phyloP scores from a whole-genome alignment of 208 protist species.

The Leishmania mexicana region DNA sequence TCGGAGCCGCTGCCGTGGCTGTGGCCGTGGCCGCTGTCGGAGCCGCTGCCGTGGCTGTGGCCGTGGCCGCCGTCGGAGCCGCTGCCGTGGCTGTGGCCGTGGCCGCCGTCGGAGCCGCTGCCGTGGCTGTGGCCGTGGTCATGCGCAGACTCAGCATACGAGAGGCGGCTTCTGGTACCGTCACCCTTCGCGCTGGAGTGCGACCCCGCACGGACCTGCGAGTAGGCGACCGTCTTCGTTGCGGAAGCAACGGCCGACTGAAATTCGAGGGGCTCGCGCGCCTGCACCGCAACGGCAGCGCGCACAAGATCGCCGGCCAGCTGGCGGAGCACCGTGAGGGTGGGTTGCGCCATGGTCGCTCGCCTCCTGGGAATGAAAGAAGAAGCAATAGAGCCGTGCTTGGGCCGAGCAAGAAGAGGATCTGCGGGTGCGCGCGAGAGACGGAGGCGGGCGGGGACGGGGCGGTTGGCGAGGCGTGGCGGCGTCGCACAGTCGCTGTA shows the following conservation, averaged over 20 bases:
- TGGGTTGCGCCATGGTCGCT: slow-evolving; percentile 2
- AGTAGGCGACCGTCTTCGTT: background rate
- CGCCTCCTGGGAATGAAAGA: background rate
- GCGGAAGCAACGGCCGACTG: background rate
- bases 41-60: background rate
- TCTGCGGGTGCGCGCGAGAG: background rate
- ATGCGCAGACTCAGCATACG: background rate
- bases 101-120: too few relatives aligned
- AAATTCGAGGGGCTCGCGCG: background rate
- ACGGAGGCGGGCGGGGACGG: background rate
- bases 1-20: background rate
- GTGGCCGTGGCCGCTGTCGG: background rate
- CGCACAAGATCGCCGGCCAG: slow-evolving; percentile 7
- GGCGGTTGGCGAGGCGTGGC: background rate
- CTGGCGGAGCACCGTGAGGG: slow-evolving; percentile 14
- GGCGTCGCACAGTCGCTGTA: background rate
- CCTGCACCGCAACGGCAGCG: slow-evolving; percentile 4
- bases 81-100: too few relatives aligned
- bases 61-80: too few relatives aligned
- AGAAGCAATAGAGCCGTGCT: background rate
- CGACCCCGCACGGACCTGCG: background rate
- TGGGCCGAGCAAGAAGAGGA: background rate
- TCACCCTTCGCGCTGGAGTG: background rate
- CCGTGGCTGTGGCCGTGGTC: background rate
- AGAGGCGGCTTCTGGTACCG: background rate